These are phyloP conservation scores for Termitomyces sp. DNA, from an alignment of 768 basidiomycete genomes.

Conservation along the genomic window DNA sequence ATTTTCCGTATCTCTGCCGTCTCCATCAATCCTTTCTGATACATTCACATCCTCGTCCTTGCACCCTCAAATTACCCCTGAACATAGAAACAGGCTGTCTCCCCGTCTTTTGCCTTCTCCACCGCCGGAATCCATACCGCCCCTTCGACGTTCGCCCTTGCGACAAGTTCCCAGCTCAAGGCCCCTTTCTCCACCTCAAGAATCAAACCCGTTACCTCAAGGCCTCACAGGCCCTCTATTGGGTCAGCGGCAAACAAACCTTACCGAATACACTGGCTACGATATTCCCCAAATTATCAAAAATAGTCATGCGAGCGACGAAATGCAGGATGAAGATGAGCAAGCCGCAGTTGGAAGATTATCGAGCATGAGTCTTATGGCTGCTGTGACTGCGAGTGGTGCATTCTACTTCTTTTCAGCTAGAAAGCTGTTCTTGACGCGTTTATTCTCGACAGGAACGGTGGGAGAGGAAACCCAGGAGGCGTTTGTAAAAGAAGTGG, in stretches of 20 bases:
- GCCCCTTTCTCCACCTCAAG: slow-evolving; percentile 15
- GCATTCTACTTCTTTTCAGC: slow-evolving; percentile 21
- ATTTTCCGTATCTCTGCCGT: not conserved
- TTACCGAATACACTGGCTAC: not conserved
- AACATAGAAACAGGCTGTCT: not conserved
- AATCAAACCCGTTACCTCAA: not conserved
- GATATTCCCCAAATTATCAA: slow-evolving; percentile 1
- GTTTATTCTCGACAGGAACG: slow-evolving; percentile 34
- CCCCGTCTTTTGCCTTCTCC: not conserved
- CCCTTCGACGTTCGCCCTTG: not conserved
- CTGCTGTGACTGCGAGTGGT: slow-evolving; percentile 80
- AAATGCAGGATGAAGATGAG: slow-evolving; percentile 39
- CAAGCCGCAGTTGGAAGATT: slow-evolving; percentile 83
- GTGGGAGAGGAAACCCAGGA: slow-evolving; percentile 49
- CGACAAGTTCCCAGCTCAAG: slow-evolving; percentile 5
- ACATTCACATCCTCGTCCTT: slow-evolving; percentile 20
- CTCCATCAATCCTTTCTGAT: slow-evolving; percentile 16
- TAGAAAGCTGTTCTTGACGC: slow-evolving; percentile 3
- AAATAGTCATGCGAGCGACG: slow-evolving; percentile 19
- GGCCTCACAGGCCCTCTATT: not conserved
- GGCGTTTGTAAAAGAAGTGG: slow-evolving; percentile 72
- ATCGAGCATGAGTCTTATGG: slow-evolving; percentile 91
- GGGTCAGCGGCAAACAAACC: not conserved
- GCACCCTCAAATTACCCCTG: not conserved
- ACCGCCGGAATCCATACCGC: slow-evolving; percentile 10